Percentiles rank a stretch among this genome's conserved stretches.
Conservation (phyloP, 192 early-diverging fungal genomes). For the Podila minutissima region DNA sequence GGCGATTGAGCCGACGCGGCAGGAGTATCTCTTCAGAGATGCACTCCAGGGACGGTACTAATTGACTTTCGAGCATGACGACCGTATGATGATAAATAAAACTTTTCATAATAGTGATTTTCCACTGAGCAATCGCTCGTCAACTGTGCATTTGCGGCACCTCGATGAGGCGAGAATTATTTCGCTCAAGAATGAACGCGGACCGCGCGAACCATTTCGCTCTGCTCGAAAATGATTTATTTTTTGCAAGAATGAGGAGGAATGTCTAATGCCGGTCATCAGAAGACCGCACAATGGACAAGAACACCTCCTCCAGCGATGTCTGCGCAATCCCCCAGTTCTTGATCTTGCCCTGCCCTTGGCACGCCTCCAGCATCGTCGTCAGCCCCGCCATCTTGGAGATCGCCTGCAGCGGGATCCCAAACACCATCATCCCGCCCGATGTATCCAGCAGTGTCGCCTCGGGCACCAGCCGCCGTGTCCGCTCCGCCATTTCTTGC, state of each 20-base stretch:
- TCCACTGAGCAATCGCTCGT: too few relatives aligned
- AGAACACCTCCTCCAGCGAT: slow-evolving; percentile 75
- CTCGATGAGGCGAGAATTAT: too few relatives aligned
- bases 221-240: too few relatives aligned
- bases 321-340: slow-evolving; percentile 78
- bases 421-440: slow-evolving; percentile 70
- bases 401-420: slow-evolving; percentile 62
- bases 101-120: too few relatives aligned
- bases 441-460: slow-evolving; percentile 72
- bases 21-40: slow-evolving; percentile 12
- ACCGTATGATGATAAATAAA: too few relatives aligned
- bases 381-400: slow-evolving; percentile 62
- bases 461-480: slow-evolving; percentile 43
- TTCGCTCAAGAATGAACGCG: too few relatives aligned
- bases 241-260: too few relatives aligned
- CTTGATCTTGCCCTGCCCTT: slow-evolving; percentile 53
- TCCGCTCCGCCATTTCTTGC: slow-evolving; percentile 25
- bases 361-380: slow-evolving; percentile 60
- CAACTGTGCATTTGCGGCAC: too few relatives aligned
- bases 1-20: slow-evolving; percentile 11
- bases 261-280: slow-evolving; percentile 29
- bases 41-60: background rate
- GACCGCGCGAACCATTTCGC: too few relatives aligned
- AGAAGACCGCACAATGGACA: slow-evolving; percentile 43
- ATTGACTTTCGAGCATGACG: too few relatives aligned